Base-by-base conservation (phyloP, 768 basidiomycete species). In the Leccinum obscurum region DNA sequence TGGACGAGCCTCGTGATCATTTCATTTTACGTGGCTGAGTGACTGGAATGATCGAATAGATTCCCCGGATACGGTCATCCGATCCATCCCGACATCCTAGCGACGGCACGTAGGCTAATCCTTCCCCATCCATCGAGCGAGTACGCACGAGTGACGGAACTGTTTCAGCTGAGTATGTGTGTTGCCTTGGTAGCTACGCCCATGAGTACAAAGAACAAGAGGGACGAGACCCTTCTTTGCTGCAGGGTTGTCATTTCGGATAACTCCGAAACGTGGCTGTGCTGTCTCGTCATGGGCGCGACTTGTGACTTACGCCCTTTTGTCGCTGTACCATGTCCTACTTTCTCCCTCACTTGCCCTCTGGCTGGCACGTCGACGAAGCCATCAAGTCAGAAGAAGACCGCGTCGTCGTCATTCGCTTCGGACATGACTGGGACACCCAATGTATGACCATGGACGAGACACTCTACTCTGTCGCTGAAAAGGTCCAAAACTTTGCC, bases 381-480 rank as follows among this genome's bases (percentile, higher is more conserved):
- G 94, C 97, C 8, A 98, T 99, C 75, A 93, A 97, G 66, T 95
- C 93, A 0, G 97, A 99, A 75, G 97, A 99, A 73, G 94, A 97
- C 69, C 84, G 97, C 48, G 85, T 97, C 35, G 96, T 98, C 26
- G 91, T 94, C 56, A 88, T 98, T 52, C 88, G 95, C 4, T 98
- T 98, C 71, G 96, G 95, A 0, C 92, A 94, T 70, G 95, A 95
- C 74, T 90, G 88, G 87, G 93, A 98, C 73, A 77, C 82, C 0
- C 89, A 97, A 65, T 98, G 96, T 78, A 98, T 98, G 97, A 90
- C 88, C 17, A 97, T 98, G 95, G 97, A 98, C 78, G 96, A 98
- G 75, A 96, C 94, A 2, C 85, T 98, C 10, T 91, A 94, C 74
- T 81, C 85, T 1, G 90, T 97, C 48, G 90, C 91, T 1, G 97